These are phyloP conservation scores for Thelonectria rubi DNA, from an alignment of 2,329 filamentous ascomycete species.

Conservation along the genomic window DNA sequence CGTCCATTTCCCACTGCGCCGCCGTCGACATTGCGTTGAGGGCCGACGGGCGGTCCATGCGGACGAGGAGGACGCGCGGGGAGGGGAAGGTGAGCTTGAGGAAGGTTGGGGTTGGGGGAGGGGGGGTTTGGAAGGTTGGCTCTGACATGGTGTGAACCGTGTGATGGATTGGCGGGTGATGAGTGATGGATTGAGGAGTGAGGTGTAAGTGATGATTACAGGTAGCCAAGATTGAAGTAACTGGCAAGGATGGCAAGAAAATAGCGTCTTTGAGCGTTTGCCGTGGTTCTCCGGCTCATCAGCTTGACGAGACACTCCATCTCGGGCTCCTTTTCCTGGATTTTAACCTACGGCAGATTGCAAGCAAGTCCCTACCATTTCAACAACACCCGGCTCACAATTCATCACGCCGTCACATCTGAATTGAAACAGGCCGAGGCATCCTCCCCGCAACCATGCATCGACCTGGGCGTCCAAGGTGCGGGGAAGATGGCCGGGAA, in stretches of 20 bases:
- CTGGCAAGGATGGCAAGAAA: not conserved
- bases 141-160: constrained; percentile 12
- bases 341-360: not conserved
- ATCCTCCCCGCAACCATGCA: constrained; percentile 2
- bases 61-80: constrained; percentile 59
- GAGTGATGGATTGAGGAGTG: not conserved
- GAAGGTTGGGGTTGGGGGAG: constrained; percentile 26
- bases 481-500: constrained; percentile 21
- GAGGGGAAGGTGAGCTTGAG: constrained; percentile 54
- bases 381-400: not conserved
- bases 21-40: constrained; percentile 52
- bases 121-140: constrained; percentile 20
- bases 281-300: not conserved
- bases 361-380: not conserved
- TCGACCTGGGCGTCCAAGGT: not conserved
- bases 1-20: constrained; percentile 30
- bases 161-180: not conserved
- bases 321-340: not conserved
- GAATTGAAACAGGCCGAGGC: constrained; percentile 11
- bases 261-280: not conserved
- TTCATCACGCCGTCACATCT: too few species aligned
- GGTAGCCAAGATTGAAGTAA: not conserved
- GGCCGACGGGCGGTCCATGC: constrained; percentile 58
- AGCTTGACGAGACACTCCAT: not conserved
- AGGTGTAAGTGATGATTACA: not conserved